phyloP scores from a whole-genome alignment of 2,329 filamentous ascomycete species.

The Lecanicillium sp. region DNA sequence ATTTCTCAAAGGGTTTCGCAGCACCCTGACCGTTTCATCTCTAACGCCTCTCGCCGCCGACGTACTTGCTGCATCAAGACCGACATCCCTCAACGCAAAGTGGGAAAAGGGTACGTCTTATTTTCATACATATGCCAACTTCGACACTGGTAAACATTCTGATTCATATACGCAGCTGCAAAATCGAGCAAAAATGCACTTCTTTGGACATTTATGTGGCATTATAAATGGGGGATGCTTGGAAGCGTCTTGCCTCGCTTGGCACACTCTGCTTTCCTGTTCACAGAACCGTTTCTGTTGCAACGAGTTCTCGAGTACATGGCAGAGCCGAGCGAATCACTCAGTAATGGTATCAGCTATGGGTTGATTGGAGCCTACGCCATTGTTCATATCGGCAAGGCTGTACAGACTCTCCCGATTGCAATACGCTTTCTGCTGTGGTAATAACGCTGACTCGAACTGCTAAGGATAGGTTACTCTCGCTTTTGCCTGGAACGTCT shows the following conservation, averaged over 20 bases:
- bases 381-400: neutral
- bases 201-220: neutral
- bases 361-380: conserved; percentile 24
- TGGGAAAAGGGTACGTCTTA: conserved; percentile 11
- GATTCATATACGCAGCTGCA: neutral
- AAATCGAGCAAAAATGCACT: neutral
- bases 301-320: conserved; percentile 1
- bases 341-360: conserved; percentile 21
- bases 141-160: conserved; percentile 1
- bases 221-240: conserved; percentile 1
- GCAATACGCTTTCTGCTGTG: neutral
- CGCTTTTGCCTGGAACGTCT: neutral
- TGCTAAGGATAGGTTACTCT: neutral
- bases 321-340: conserved; percentile 4
- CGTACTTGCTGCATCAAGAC: conserved; percentile 11
- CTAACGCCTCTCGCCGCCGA: conserved; percentile 11
- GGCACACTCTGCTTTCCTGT: neutral
- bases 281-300: conserved; percentile 1
- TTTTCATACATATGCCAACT: neutral
- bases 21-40: conserved; percentile 13
- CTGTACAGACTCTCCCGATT: too few species aligned
- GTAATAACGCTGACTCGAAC: neutral
- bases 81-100: conserved; percentile 6
- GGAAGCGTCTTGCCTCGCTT: neutral
- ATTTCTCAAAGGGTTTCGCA: conserved; percentile 10